These are phyloP conservation scores for Pichia cabralensis DNA, from an alignment of 805 yeast species.

Conservation along the genomic window DNA sequence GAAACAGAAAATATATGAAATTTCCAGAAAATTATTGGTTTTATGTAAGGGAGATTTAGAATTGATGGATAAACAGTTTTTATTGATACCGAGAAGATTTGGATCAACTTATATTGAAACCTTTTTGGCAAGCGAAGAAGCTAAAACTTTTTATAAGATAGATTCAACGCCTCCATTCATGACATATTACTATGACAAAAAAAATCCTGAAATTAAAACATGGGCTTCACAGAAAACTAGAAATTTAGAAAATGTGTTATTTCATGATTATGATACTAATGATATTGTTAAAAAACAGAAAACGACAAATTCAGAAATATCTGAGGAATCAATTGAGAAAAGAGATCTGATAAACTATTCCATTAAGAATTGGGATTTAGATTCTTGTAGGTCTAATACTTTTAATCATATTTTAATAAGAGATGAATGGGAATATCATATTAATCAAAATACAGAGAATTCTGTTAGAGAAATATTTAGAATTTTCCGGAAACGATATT, in stretches of 20 bases:
- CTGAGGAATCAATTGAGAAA: too few relatives aligned
- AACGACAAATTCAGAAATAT: too few relatives aligned
- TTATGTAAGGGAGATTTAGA: slow-evolving; percentile 8
- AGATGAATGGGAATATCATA: slow-evolving; percentile 8
- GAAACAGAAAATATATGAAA: slow-evolving; percentile 7
- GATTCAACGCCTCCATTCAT: slow-evolving; percentile 4
- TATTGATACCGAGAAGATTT: slow-evolving; percentile 9
- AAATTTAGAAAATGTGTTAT: neutral
- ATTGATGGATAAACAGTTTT: slow-evolving; percentile 5
- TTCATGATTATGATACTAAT: neutral
- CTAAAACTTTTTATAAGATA: neutral
- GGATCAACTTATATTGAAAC: slow-evolving; percentile 9
- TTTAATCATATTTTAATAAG: slow-evolving; percentile 1
- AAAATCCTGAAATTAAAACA: too few relatives aligned
- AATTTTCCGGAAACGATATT: slow-evolving; percentile 8
- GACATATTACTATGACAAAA: neutral
- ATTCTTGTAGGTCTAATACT: neutral
- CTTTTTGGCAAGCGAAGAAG: slow-evolving; percentile 1
- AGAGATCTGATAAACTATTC: neutral
- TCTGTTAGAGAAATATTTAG: slow-evolving; percentile 6
- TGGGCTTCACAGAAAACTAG: too few relatives aligned
- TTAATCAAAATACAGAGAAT: neutral
- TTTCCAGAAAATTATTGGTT: slow-evolving; percentile 8
- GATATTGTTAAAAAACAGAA: too few relatives aligned
- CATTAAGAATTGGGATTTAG: slow-evolving; percentile 1